Evolutionary conservation across 78 protist genomes (phyloP), one percentile per base, ranked within the genome.

Genomic region (Polysphondylium violaceum): DNA sequence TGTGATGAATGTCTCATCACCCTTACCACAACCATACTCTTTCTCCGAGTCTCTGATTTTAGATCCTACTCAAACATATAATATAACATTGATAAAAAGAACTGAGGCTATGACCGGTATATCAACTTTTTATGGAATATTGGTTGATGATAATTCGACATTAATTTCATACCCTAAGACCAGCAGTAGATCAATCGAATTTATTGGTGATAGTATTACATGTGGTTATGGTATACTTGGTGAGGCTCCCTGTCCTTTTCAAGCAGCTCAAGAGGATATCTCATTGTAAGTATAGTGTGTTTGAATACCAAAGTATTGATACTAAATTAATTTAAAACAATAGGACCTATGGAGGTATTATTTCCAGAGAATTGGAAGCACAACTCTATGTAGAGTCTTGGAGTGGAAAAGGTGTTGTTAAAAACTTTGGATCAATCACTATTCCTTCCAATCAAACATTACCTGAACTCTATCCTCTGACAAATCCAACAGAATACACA

Each of bases 181-280:
- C 0, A 29, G 25, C 0, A 33, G 14, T 23, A 14, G 27, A 36
- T 19, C 36, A 33, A 12, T 89, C 19, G 94, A 89, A 51, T 77
- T 76, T 41, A 44, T 89, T 76, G 94, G 94, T 33, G 94, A 89
- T 44, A 41, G 67, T 53, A 89, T 89, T 5, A 79, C 88, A 1
- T 38, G 76, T 2, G 87, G 90, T 1, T 89, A 74, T 56, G 87
- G 94, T 16, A 53, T 67, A 36, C 35, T 29, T 12, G 94, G 71
- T 33, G 43, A 16, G 1, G 31, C 69, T 41, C 83, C 79, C 17
- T 65, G 78, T 55, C 12, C 69, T 38, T 89, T 76, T 23, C 38
- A 73, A 11, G 69, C 43, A 29, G 29, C 71, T 12, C 41, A 73
- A 21, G 94, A 89, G 23, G 44, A 89, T 67, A 63, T 41, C 1